Base-by-base conservation (phyloP, 257 asterid species). In the Avicennia marina region DNA sequence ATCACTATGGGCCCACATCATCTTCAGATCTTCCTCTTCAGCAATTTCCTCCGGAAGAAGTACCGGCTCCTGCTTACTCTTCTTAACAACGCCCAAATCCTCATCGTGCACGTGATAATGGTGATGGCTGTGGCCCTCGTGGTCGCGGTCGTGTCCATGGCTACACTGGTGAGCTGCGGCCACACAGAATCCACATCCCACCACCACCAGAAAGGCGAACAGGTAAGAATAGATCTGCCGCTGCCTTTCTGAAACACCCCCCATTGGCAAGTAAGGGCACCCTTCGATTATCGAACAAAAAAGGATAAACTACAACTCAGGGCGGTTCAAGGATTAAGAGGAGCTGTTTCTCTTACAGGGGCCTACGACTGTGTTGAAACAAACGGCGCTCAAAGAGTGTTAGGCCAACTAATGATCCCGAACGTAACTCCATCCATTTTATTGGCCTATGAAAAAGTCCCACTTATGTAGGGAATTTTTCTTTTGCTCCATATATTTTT, bases 31-130 rank as follows among this genome's bases (percentile, higher is more conserved):
- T 65, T 91, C 97, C 80, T 78, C 93, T 54, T 91, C 97, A 12
- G 98, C 97, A 75, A 91, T 75, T 76, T 91, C 98, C 79, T 91
- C 98, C 0, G 94, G 84, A 43, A 91, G 81, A 56, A 88, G 78
- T 55, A 13, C 33, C 65, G 18, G 67, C 77, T 45, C 43, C 69
- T 19, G 71, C 6, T 53, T 46, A 41, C 62, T 70, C 78, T 46
- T 44, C 65, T 46, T 54, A 18, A 61, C 62, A 13, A 56, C 65
- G 46, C 65, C 68, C 9, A 44, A 19, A 63, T 62, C 76, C 48
- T 56, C 81, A 31, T 63, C 72, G 39, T 53, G 75, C 53, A 45
- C 66, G 45, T 75, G 75, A 59, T 72, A 67, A 34, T 66, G 69
- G 11, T 74, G 72, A 13, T 76, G 78, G 10, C 64, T 38, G 20